These are phyloP conservation scores for Starmerella stellata DNA, from an alignment of 805 yeast genomes.

Conservation along the genomic window DNA sequence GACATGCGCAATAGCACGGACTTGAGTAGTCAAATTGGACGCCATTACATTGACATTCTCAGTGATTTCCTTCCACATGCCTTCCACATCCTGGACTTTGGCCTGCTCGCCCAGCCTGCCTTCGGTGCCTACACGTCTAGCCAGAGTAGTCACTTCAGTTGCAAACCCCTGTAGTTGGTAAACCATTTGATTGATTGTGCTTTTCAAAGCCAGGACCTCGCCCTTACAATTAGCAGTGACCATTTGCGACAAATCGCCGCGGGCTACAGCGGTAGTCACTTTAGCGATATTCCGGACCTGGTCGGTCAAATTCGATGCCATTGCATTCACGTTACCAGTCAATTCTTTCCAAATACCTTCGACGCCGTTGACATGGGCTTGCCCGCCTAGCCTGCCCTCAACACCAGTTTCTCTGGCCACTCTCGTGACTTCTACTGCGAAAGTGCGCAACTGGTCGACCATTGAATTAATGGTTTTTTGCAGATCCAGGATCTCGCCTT, in stretches of 20 bases:
- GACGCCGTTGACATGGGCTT: slow-evolving; percentile 59
- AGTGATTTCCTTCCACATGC: slow-evolving; percentile 71
- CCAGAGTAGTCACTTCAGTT: slow-evolving; percentile 68
- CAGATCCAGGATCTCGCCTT: slow-evolving; percentile 70
- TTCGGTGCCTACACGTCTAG: slow-evolving; percentile 75
- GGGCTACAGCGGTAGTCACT: slow-evolving; percentile 75
- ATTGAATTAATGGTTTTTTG: slow-evolving; percentile 76
- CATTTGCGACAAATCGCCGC: slow-evolving; percentile 63
- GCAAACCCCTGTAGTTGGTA: slow-evolving; percentile 68
- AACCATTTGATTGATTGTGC: slow-evolving; percentile 77
- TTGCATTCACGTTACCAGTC: slow-evolving; percentile 74
- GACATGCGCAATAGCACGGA: slow-evolving; percentile 73
- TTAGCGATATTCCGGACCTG: slow-evolving; percentile 78
- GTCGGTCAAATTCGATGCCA: slow-evolving; percentile 74
- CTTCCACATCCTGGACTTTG: slow-evolving; percentile 58
- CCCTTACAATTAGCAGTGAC: slow-evolving; percentile 78
- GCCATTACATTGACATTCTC: slow-evolving; percentile 85
- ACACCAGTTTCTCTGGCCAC: slow-evolving; percentile 85
- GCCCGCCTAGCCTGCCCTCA: slow-evolving; percentile 76
- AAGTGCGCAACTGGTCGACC: slow-evolving; percentile 70
- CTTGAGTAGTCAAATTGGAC: slow-evolving; percentile 67
- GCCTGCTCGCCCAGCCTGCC: slow-evolving; percentile 85
- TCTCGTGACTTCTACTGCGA: slow-evolving; percentile 71
- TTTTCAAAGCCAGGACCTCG: slow-evolving; percentile 59
- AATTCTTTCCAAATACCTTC: slow-evolving; percentile 79